Conservation (phyloP, 805 yeast species). For the Kuraishia ogatae region DNA sequence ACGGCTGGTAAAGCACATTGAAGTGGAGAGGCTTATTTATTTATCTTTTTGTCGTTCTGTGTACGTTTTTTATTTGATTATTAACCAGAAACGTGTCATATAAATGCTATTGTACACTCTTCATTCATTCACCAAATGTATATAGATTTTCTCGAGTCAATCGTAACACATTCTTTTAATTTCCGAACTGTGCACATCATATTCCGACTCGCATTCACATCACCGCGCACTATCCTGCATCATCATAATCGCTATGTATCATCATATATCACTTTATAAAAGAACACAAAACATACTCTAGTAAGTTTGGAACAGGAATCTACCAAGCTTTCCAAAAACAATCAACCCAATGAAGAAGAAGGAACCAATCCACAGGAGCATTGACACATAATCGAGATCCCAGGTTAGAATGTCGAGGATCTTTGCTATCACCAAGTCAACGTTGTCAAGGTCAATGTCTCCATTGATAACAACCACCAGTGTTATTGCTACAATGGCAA, state of each 20-base stretch:
- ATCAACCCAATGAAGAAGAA: slow-evolving; percentile 59
- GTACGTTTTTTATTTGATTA: no score
- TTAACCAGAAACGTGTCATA: background rate
- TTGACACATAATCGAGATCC: slow-evolving; percentile 23
- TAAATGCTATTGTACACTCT: background rate
- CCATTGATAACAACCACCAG: background rate
- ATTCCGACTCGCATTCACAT: no score
- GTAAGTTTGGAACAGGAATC: slow-evolving; percentile 31
- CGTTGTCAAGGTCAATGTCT: background rate
- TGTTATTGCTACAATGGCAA: slow-evolving; percentile 21
- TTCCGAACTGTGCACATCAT: background rate
- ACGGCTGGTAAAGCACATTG: no score
- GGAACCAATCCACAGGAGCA: slow-evolving; percentile 48
- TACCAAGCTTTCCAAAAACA: slow-evolving; percentile 62
- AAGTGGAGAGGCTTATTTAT: no score
- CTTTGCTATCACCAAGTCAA: background rate
- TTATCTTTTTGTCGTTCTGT: background rate
- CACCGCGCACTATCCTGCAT: no score
- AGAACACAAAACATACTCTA: background rate
- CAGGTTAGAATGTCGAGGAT: background rate
- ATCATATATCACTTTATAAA: no score
- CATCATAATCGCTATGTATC: no score
- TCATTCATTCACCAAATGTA: background rate
- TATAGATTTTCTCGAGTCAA: background rate
- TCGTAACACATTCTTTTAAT: background rate